Evolutionary conservation across 2,329 filamentous ascomycete genomes (phyloP).

Genomic region (Furcasterigmium sp.): DNA sequence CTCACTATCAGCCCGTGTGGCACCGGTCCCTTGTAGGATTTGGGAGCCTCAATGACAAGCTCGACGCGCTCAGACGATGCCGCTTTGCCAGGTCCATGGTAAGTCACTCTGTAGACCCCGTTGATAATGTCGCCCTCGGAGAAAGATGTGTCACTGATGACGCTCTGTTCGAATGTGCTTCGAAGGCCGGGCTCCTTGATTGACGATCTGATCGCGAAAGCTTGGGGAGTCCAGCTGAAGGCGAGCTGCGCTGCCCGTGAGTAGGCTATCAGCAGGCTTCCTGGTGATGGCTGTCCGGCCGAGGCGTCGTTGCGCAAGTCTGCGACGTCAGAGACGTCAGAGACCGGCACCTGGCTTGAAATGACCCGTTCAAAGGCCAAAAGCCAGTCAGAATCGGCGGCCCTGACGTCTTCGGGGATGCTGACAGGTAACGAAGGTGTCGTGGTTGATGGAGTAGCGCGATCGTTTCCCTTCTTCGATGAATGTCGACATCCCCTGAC

Average conservation of each 20-base stretch:
- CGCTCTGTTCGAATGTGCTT: conserved; percentile 17
- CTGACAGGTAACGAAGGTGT: conserved; percentile 1
- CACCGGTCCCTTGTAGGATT: conserved; percentile 15
- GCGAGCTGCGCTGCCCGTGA: conserved; percentile 21
- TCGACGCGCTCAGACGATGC: conserved; percentile 18
- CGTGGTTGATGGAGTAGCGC: neutral
- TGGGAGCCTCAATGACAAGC: conserved; percentile 19
- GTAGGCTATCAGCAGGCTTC: conserved; percentile 18
- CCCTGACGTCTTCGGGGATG: conserved; percentile 15
- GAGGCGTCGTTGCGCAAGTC: neutral
- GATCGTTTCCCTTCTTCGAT: neutral
- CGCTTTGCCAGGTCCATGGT: conserved; percentile 11
- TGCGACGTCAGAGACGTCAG: conserved; percentile 6
- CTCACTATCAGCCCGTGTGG: conserved; percentile 19
- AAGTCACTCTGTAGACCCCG: conserved; percentile 22
- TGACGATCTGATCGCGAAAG: conserved; percentile 18
- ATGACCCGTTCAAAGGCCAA: conserved; percentile 21
- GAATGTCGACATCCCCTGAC: neutral
- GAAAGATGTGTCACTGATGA: conserved; percentile 17
- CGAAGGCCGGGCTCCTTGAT: conserved; percentile 13
- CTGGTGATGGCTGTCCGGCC: conserved; percentile 2
- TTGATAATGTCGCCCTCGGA: conserved; percentile 21
- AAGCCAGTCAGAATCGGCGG: conserved; percentile 16
- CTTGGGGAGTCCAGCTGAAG: conserved; percentile 26
- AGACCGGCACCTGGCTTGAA: conserved; percentile 15